Evolutionary conservation across 306 rosid species (phyloP), one percentile per base, ranked within the genome.

Genomic region (Castanea sativa): DNA sequence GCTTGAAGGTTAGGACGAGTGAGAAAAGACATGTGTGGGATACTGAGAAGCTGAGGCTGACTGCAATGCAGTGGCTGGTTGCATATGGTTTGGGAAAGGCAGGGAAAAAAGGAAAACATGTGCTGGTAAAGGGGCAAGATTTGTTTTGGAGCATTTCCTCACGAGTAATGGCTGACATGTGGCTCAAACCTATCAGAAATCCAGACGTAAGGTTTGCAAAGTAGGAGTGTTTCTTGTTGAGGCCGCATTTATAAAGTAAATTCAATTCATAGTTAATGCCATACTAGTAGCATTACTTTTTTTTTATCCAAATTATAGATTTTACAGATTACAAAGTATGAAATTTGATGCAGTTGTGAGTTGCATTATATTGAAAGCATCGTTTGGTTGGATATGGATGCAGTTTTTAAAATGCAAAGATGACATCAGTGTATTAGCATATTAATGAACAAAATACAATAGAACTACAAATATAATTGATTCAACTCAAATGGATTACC

Each of bases 11-110:
- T 82, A 86, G 86, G 78, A 79, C 88, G 21, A 79, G 69, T 56
- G 84, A 82, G 32, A 87, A 86, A 86, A 91, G 78, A 78, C 89
- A 78, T 57, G 86, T 77, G 6, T 92, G 93, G 98, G 98, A 91
- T 60, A 79, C 73, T 59, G 98, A 89, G 89, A 95, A 84, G 83
- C 91, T 87, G 51, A 91, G 90, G 76, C 78, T 92, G 67, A 92
- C 99, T 6, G 98, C 97, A 67, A 91, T 89, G 92, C 98, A 95
- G 76, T 92, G 99, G 99, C 83, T 95, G 78, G 91, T 95, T 74
- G 91, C 92, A 21, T 83, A 88, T 71, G 99, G 99, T 13, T 53
- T 90, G 64, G 96, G 88, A 64, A 96, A 96, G 84, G 89, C 85
- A 23, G 84, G 79, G 86, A 93, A 88, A 92, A 93, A 90, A 63